A percentile compares a stretch with the other conserved stretches of the same genome.
Evolutionary conservation across 768 basidiomycete genomes (phyloP).

Genomic region (Kwoniella dendrophila): DNA sequence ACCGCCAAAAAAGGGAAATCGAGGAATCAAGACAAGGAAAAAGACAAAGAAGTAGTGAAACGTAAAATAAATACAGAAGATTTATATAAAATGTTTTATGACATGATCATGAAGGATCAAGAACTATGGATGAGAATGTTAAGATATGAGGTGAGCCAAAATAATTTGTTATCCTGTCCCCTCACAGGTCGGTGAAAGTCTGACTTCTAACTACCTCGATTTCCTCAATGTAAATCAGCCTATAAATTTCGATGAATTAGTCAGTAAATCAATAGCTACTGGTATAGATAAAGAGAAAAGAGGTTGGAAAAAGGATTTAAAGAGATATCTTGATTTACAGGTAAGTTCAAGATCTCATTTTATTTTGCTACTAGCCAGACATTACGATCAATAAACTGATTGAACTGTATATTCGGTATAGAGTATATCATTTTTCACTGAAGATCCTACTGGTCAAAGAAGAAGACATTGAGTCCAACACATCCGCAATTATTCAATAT

Average conservation of each 20-base stretch:
- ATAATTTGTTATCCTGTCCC: neutral
- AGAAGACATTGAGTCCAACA: conserved; percentile 24
- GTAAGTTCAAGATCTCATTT: conserved; percentile 27
- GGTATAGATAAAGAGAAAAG: conserved; percentile 35
- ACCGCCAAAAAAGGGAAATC: conserved; percentile 1
- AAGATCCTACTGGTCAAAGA: conserved; percentile 38
- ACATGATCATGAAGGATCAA: conserved; percentile 39
- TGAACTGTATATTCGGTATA: neutral
- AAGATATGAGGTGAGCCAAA: conserved; percentile 42
- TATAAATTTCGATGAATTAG: conserved; percentile 45
- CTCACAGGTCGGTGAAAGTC: too few species aligned
- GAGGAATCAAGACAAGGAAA: conserved; percentile 12
- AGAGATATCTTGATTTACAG: conserved; percentile 41
- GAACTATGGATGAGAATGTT: conserved; percentile 41
- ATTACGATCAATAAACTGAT: neutral
- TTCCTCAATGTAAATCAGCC: conserved; percentile 29
- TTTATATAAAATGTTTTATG: conserved; percentile 31
- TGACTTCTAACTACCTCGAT: too few species aligned
- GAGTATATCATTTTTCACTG: conserved; percentile 43
- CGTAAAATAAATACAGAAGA: conserved; percentile 4
- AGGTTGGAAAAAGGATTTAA: conserved; percentile 42
- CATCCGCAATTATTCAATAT: too few species aligned
- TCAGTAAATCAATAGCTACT: conserved; percentile 31
- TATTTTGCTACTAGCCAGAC: neutral
- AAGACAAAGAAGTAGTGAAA: neutral